A percentile compares a stretch with the other conserved stretches of the same genome.
Evolutionary conservation across 495 filamentous ascomycete genomes (phyloP).

Genomic region (Antarctomyces pellizariae): DNA sequence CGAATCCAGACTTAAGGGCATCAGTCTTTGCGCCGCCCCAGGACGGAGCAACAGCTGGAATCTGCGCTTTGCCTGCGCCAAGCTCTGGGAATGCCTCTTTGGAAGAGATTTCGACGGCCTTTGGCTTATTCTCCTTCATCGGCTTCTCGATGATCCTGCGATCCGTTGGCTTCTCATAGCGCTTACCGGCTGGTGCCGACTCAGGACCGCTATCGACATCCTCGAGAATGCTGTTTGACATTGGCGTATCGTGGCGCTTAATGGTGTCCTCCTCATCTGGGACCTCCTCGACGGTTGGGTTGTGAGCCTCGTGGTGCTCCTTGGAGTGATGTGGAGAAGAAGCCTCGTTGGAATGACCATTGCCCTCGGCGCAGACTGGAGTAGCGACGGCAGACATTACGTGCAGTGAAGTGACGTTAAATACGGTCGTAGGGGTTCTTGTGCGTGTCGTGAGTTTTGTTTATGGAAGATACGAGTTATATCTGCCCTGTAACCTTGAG

Average conservation of each 20-base stretch:
- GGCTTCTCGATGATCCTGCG: slow-evolving; percentile 11
- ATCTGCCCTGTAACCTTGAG: too few species aligned
- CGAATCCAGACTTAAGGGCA: slow-evolving; percentile 17
- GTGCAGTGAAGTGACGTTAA: too few species aligned
- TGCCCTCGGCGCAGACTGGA: too few species aligned
- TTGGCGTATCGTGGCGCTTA: slow-evolving; percentile 21
- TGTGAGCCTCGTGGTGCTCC: slow-evolving; percentile 41
- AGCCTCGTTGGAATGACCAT: too few species aligned
- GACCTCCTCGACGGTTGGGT: slow-evolving; percentile 52
- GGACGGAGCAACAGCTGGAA: slow-evolving; percentile 27
- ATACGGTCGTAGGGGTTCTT: too few species aligned
- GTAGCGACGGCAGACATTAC: too few species aligned
- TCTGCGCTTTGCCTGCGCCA: slow-evolving; percentile 36
- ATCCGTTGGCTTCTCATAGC: slow-evolving; percentile 19
- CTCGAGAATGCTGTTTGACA: slow-evolving; percentile 14
- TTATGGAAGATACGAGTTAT: too few species aligned
- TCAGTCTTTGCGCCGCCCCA: slow-evolving; percentile 41
- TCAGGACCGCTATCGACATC: slow-evolving; percentile 13
- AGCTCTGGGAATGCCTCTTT: slow-evolving; percentile 80
- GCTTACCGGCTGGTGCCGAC: slow-evolving; percentile 31
- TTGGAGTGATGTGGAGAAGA: too few species aligned
- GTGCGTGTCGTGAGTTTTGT: too few species aligned
- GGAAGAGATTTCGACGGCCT: slow-evolving; percentile 55
- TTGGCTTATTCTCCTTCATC: slow-evolving; percentile 19
- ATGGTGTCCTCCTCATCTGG: slow-evolving; percentile 63